Base-by-base conservation (phyloP, 2,329 filamentous ascomycete genomes). In the Lasiodiplodia gonubiensis region DNA sequence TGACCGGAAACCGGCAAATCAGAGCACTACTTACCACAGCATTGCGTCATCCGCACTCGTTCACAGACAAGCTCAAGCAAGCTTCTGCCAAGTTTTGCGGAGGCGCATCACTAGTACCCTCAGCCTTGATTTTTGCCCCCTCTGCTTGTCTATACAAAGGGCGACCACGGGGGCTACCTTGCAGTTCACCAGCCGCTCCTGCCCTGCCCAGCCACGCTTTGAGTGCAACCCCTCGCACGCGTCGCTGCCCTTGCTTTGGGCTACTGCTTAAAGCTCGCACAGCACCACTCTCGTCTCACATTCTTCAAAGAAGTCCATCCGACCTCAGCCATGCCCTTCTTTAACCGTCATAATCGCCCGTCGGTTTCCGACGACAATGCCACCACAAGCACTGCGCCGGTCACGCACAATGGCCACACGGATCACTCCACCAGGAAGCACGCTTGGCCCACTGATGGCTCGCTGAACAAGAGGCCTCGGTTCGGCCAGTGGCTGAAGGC, bases 401-500 rank as follows among this genome's bases (percentile, higher is more conserved):
- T 61, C 54, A 12, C 57, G 27, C 35, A 59, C 51, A 23, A 72
- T 76, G 57, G 75, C 14, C 64, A 57, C n/a, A 14, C 42, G 23
- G n/a, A 63, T 14, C 51, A 57, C 35, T 11, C 51, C 16, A 14
- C 39, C 6, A 18, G 30, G 14, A 66, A 66, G 52, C 64, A 66
- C 33, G 11, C 51, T 1, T 55, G 64, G 27, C 27, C 52, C 6
- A 23, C 27, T 8, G 33, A 39, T 21, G 54, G 49, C 35, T 52
- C 64, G 14, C 35, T 68, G 25, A 66, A 67, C 67, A 52, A 49
- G 46, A 53, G 85, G 12, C 89, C 89, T 2, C 84, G 80, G 2
- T 90, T 92, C 70, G 88, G 89, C 3, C 88, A 90, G 74, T 92
- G 90, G 90, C 75, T 91, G 70, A 90, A 89, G 76, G 82, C 83